phyloP scores from a whole-genome alignment of 2,329 filamentous ascomycete species.

The Alternaria triticina region DNA sequence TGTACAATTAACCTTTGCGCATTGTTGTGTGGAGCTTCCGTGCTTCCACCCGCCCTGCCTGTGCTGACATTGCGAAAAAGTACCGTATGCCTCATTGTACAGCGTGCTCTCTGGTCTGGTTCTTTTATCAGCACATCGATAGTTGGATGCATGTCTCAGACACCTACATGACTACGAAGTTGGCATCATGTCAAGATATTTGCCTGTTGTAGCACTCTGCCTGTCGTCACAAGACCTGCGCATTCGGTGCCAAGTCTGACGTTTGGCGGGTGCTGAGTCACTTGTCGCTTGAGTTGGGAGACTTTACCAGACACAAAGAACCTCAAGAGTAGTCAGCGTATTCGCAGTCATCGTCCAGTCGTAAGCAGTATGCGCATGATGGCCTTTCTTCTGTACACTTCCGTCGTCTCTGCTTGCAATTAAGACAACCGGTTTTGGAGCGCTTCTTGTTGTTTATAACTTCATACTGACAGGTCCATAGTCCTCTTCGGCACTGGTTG shows the following conservation, averaged over 20 bases:
- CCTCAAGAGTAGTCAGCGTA: conserved; percentile 30
- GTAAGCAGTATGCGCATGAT: conserved; percentile 38
- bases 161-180: neutral
- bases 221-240: neutral
- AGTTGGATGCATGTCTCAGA: neutral
- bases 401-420: conserved; percentile 36
- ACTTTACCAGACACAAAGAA: neutral
- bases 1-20: neutral
- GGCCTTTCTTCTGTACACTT: conserved; percentile 43
- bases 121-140: neutral
- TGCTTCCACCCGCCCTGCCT: neutral
- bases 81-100: neutral
- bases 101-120: neutral
- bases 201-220: neutral
- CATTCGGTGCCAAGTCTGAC: neutral
- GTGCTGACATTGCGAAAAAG: neutral
- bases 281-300: neutral
- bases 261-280: neutral
- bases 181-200: neutral
- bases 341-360: conserved; percentile 35
- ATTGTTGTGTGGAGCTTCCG: neutral
- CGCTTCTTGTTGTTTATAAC: conserved; percentile 24
- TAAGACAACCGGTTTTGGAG: conserved; percentile 39
- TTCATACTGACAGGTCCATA: conserved; percentile 41
- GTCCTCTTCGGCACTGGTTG: conserved; percentile 36